These are phyloP conservation scores for Cardamine chenopodiifolia DNA, from an alignment of 345 rosid species.

Conservation along the genomic window DNA sequence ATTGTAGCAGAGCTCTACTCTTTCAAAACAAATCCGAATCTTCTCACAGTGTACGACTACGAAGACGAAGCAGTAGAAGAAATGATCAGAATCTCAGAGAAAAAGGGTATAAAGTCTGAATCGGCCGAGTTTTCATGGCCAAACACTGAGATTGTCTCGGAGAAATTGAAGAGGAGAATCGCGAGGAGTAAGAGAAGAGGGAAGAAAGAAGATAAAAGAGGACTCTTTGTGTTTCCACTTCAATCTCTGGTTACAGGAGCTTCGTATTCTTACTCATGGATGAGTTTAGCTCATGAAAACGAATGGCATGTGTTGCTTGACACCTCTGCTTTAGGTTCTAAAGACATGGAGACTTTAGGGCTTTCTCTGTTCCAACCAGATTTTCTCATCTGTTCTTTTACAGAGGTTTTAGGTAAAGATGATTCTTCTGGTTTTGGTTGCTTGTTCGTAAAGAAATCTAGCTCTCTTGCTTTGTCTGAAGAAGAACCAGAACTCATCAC, in stretches of 20 bases:
- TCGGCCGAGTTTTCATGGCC: slow-evolving; percentile 80
- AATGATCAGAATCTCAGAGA: slow-evolving; percentile 62
- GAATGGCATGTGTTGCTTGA: slow-evolving; percentile 90
- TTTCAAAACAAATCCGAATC: slow-evolving; percentile 53
- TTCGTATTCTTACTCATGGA: slow-evolving; percentile 78
- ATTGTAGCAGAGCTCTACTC: slow-evolving; percentile 73
- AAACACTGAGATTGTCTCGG: slow-evolving; percentile 47
- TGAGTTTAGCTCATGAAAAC: slow-evolving; percentile 69
- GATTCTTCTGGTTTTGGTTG: slow-evolving; percentile 77
- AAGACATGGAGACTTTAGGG: slow-evolving; percentile 90
- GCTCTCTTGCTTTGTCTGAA: slow-evolving; percentile 44
- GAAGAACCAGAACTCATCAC: slow-evolving; percentile 38
- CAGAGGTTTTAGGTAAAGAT: slow-evolving; percentile 66
- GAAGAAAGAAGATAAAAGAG: slow-evolving; percentile 46
- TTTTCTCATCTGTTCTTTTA: slow-evolving; percentile 74
- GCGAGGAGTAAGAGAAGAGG: slow-evolving; percentile 44
- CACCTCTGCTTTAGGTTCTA: slow-evolving; percentile 70
- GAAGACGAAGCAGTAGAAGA: slow-evolving; percentile 66
- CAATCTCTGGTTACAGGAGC: slow-evolving; percentile 76
- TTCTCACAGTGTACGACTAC: slow-evolving; percentile 77
- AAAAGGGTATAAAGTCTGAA: slow-evolving; percentile 55
- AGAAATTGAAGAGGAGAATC: slow-evolving; percentile 59
- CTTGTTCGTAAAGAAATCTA: slow-evolving; percentile 69
- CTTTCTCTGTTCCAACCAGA: slow-evolving; percentile 80
- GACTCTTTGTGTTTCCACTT: slow-evolving; percentile 84